phyloP scores from a whole-genome alignment of 2,329 filamentous ascomycete species.

The Lizonia empirigonia region DNA sequence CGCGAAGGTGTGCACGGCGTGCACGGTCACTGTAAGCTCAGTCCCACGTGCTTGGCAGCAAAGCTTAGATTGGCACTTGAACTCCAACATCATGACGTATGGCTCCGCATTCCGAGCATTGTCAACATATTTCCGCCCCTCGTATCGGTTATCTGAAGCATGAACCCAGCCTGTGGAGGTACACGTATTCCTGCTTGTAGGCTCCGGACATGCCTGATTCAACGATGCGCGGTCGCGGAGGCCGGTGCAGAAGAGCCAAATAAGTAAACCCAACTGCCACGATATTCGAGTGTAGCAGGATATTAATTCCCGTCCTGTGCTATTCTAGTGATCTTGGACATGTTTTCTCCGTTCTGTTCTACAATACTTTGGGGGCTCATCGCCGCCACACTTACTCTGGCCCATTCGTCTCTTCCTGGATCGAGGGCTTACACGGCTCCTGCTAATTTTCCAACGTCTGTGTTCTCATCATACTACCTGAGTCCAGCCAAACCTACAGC shows the following conservation, averaged over 20 bases:
- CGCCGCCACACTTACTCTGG: neutral
- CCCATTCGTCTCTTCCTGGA: neutral
- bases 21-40: too few relatives aligned
- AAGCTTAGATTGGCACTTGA: conserved; percentile 5
- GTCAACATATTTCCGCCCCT: too few relatives aligned
- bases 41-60: conserved; percentile 8
- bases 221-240: neutral
- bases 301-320: too few relatives aligned
- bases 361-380: neutral
- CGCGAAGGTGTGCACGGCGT: too few relatives aligned
- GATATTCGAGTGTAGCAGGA: neutral
- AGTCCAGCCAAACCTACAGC: conserved; percentile 1
- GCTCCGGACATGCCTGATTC: neutral
- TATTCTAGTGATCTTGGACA: too few relatives aligned
- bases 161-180: too few relatives aligned
- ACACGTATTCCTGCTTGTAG: too few relatives aligned
- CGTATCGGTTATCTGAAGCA: too few relatives aligned
- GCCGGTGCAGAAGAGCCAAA: neutral
- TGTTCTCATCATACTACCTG: conserved; percentile 2
- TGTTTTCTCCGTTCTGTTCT: too few relatives aligned
- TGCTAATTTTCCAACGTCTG: conserved; percentile 3
- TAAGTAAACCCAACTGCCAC: neutral
- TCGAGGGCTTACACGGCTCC: conserved; percentile 3
- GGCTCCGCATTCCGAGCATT: neutral
- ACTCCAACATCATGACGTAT: neutral